Evolutionary conservation across 345 rosid genomes (phyloP).

Genomic region (Mallotus nudiflorus): DNA sequence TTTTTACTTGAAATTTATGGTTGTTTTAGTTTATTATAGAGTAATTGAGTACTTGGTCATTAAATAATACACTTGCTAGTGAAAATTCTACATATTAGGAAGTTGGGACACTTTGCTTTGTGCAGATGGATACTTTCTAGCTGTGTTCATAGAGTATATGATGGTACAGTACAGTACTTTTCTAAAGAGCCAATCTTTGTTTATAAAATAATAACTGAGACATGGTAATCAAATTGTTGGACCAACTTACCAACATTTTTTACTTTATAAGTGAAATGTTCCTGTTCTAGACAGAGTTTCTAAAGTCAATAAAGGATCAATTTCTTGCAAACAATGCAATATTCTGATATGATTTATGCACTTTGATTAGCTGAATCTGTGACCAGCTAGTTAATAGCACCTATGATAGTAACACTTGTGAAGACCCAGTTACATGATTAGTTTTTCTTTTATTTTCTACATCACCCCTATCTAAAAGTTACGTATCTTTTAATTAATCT

Average conservation of each 20-base stretch:
- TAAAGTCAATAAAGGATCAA: slow-evolving; percentile 18
- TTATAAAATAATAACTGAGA: not conserved
- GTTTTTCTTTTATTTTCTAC: no score
- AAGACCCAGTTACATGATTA: no score
- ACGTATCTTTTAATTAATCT: no score
- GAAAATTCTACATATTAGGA: no score
- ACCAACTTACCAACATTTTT: slow-evolving; percentile 20
- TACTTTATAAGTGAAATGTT: not conserved
- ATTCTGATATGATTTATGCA: not conserved
- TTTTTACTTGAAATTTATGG: no score
- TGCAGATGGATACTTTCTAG: not conserved
- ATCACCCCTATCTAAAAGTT: no score
- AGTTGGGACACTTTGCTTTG: no score
- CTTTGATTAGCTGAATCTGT: not conserved
- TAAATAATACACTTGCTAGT: no score
- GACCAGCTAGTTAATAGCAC: not conserved
- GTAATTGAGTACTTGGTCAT: no score
- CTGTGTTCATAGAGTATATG: not conserved
- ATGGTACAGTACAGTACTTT: not conserved
- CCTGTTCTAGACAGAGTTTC: slow-evolving; percentile 8
- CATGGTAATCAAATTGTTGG: slow-evolving; percentile 13
- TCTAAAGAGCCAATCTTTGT: slow-evolving; percentile 1
- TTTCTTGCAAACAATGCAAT: slow-evolving; percentile 8
- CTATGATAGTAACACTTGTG: not conserved
- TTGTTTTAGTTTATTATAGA: no score